These are phyloP conservation scores for Jaminaea rosea DNA, from an alignment of 1,284 basidiomycete species.

Conservation along the genomic window DNA sequence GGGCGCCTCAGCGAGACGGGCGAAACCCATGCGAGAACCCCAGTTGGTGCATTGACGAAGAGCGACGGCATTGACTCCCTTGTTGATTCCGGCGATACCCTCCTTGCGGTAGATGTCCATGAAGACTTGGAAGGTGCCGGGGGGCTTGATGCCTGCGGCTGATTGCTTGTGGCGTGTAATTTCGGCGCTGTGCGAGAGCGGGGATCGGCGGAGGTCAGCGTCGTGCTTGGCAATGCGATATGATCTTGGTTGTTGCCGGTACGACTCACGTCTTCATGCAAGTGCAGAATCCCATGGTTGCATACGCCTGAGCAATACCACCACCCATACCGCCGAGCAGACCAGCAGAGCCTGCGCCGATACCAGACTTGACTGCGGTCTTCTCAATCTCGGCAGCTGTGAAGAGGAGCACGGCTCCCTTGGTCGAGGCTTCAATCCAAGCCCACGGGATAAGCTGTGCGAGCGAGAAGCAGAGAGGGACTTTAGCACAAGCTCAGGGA, in stretches of 20 bases:
- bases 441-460: constrained; percentile 50
- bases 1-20: constrained; percentile 74
- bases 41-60: constrained; percentile 96
- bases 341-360: constrained; percentile 73
- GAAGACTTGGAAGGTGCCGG: constrained; percentile 80
- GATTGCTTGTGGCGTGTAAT: constrained; percentile 95
- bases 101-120: constrained; percentile 86
- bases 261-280: constrained; percentile 47
- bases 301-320: constrained; percentile 95
- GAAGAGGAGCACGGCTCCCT: constrained; percentile 92
- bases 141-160: constrained; percentile 76
- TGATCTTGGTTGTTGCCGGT: no score
- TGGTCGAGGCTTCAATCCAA: constrained; percentile 99
- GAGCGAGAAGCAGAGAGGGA: neutral
- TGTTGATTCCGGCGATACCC: constrained; percentile 94
- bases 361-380: constrained; percentile 58
- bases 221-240: no score
- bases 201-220: no score
- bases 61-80: constrained; percentile 95
- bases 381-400: constrained; percentile 90
- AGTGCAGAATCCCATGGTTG: constrained; percentile 98
- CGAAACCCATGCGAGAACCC: constrained; percentile 95
- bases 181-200: no score
- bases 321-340: constrained; percentile 94
- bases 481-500: no score